These are phyloP conservation scores for Leucocoprinus sp. DNA, from an alignment of 768 basidiomycete species.

Conservation along the genomic window DNA sequence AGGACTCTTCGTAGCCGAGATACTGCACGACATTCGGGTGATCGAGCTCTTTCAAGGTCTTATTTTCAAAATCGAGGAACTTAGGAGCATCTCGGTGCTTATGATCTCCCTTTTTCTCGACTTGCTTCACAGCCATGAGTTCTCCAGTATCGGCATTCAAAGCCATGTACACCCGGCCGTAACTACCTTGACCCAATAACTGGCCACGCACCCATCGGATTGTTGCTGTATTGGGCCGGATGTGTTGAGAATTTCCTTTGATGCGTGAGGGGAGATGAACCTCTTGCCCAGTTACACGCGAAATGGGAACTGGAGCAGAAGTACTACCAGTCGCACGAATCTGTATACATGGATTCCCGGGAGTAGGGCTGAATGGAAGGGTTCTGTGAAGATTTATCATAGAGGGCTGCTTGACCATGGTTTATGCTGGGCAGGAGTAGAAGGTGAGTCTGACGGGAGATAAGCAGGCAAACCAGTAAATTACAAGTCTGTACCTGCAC, in stretches of 20 bases:
- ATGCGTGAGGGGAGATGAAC: conserved; percentile 2
- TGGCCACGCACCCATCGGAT: conserved; percentile 94
- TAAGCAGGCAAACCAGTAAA: conserved; percentile 8
- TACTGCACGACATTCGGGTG: conserved; percentile 92
- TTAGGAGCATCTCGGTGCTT: conserved; percentile 65
- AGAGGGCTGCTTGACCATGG: conserved; percentile 3
- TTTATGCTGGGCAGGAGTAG: conserved; percentile 10
- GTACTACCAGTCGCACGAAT: too few species aligned
- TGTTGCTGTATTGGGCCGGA: conserved; percentile 32
- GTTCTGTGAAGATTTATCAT: background rate
- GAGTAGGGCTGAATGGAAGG: background rate
- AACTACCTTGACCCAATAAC: conserved; percentile 89
- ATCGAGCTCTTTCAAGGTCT: conserved; percentile 79
- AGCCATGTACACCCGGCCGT: conserved; percentile 86
- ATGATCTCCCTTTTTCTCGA: conserved; percentile 67
- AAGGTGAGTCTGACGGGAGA: conserved; percentile 7
- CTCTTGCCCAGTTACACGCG: too few species aligned
- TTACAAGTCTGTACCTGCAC: conserved; percentile 1
- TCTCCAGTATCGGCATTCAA: conserved; percentile 87
- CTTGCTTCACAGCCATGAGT: conserved; percentile 95
- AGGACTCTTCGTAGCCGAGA: conserved; percentile 78
- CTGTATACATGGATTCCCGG: too few species aligned
- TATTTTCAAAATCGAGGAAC: conserved; percentile 79
- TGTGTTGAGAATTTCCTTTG: background rate
- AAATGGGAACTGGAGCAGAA: too few species aligned